phyloP scores from a whole-genome alignment of 2,329 filamentous ascomycete species.

The Hymenoscyphus occultus region DNA sequence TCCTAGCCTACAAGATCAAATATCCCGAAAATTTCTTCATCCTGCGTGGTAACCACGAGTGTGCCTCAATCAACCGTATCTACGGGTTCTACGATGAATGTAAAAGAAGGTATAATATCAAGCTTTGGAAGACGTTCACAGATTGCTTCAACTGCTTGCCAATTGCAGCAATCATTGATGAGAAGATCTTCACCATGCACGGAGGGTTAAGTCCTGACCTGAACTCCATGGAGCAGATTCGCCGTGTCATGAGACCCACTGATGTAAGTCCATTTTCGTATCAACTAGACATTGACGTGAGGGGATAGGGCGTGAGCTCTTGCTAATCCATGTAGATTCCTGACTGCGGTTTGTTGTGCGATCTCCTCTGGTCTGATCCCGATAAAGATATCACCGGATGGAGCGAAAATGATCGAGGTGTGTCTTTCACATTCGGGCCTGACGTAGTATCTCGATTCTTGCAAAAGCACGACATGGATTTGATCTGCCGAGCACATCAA shows the following conservation, averaged over 20 bases:
- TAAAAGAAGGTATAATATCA: slow-evolving; percentile 99
- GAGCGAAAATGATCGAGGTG: slow-evolving; percentile 98
- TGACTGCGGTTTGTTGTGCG: slow-evolving; percentile 94
- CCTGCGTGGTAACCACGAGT: slow-evolving; percentile 97
- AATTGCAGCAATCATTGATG: slow-evolving; percentile 97
- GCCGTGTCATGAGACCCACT: slow-evolving; percentile 96
- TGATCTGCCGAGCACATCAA: slow-evolving; percentile 98
- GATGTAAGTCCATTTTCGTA: slow-evolving; percentile 67
- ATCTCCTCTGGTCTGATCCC: slow-evolving; percentile 97
- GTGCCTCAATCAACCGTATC: slow-evolving; percentile 97
- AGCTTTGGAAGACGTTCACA: slow-evolving; percentile 99
- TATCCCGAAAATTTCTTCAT: slow-evolving; percentile 99
- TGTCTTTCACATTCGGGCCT: slow-evolving; percentile 97
- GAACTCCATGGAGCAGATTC: slow-evolving; percentile 99
- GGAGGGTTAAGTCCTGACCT: slow-evolving; percentile 94
- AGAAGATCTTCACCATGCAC: slow-evolving; percentile 99
- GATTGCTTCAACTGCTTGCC: slow-evolving; percentile 99
- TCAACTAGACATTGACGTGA: slow-evolving; percentile 28
- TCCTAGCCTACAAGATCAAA: slow-evolving; percentile 99
- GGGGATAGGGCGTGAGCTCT: slow-evolving; percentile 34
- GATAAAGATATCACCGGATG: slow-evolving; percentile 99
- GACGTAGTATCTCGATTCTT: slow-evolving; percentile 97
- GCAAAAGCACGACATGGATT: slow-evolving; percentile 99
- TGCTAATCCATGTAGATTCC: slow-evolving; percentile 68
- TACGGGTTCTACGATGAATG: slow-evolving; percentile 99